phyloP scores from a whole-genome alignment of 768 basidiomycete genomes.

The Russula sp. region DNA sequence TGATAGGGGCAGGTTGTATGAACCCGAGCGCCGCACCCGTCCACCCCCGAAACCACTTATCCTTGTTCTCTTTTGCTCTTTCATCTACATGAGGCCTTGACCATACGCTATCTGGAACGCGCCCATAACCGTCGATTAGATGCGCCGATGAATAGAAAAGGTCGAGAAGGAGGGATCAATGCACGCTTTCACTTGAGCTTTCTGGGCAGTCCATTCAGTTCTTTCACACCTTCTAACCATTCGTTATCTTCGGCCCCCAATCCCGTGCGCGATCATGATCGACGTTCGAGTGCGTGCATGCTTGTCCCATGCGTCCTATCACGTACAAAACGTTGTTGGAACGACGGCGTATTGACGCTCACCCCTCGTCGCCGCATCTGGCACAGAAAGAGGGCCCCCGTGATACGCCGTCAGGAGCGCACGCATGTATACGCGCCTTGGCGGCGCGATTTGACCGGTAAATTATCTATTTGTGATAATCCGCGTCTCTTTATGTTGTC shows the following conservation, averaged over 20 bases:
- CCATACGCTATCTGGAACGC: constrained; percentile 11
- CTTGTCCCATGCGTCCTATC: not conserved
- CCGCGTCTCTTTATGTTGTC: not conserved
- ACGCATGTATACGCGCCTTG: too few relatives aligned
- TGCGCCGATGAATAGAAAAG: not conserved
- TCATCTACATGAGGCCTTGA: not conserved
- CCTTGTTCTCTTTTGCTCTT: not conserved
- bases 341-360: not conserved
- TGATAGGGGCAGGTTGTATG: constrained; percentile 8
- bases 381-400: not conserved
- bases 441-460: not conserved
- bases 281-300: not conserved
- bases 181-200: constrained; percentile 1
- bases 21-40: not conserved
- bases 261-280: not conserved
- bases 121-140: not conserved
- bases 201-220: not conserved
- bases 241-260: not conserved
- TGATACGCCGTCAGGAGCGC: not conserved
- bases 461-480: not conserved
- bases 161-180: not conserved
- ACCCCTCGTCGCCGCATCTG: not conserved
- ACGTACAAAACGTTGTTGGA: not conserved
- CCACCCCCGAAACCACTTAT: constrained; percentile 1
- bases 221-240: not conserved